phyloP scores from a whole-genome alignment of 148 eudicot genomes.

The Pharnaceum exiguum region DNA sequence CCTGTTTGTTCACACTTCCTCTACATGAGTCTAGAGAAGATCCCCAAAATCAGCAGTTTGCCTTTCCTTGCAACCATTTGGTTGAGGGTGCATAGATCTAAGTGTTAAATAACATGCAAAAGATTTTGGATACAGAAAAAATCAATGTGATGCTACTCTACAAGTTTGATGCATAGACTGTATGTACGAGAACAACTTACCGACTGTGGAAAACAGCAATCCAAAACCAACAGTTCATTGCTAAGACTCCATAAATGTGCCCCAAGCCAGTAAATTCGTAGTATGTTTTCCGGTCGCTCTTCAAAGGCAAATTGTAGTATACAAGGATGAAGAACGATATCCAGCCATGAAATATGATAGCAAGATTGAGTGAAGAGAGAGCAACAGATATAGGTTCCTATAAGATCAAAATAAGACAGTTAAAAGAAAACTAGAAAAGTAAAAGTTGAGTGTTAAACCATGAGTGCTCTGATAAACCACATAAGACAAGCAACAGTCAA shows the following conservation, averaged over 20 bases:
- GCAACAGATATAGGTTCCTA: constrained; percentile 98
- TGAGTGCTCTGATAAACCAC: neutral
- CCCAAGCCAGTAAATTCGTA: constrained; percentile 82
- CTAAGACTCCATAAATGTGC: constrained; percentile 77
- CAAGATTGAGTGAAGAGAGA: constrained; percentile 83
- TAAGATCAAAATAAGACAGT: neutral
- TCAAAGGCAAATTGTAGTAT: constrained; percentile 72
- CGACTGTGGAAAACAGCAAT: constrained; percentile 80
- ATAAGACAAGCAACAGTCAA: neutral
- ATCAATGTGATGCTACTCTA: too few relatives aligned
- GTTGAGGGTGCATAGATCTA: too few relatives aligned
- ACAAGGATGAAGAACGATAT: constrained; percentile 88
- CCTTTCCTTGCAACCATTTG: too few relatives aligned
- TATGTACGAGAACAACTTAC: constrained; percentile 32
- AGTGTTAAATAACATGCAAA: too few relatives aligned
- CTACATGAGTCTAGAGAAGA: too few relatives aligned
- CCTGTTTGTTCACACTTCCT: too few relatives aligned
- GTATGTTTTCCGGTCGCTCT: constrained; percentile 48
- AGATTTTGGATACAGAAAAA: too few relatives aligned
- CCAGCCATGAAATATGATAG: constrained; percentile 95
- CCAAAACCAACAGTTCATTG: constrained; percentile 95
- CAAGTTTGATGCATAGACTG: neutral
- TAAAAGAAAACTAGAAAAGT: neutral
- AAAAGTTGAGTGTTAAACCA: neutral
- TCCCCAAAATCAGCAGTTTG: too few relatives aligned